phyloP scores from a whole-genome alignment of 306 rosid genomes.

The Ormosia emarginata region DNA sequence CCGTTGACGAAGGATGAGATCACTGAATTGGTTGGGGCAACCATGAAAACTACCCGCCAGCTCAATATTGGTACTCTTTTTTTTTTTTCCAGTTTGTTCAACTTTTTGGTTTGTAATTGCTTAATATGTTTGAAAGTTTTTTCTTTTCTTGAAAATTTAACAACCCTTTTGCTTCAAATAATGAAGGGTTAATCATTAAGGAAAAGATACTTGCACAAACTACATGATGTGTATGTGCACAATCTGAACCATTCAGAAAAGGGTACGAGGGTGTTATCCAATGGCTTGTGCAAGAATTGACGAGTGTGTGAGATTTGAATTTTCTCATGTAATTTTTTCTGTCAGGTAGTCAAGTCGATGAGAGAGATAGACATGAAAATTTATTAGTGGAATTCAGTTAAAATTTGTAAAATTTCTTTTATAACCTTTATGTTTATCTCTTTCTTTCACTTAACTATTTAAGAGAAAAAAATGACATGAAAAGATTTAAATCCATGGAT shows the following conservation, averaged over 20 bases:
- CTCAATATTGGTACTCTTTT: conserved; percentile 38
- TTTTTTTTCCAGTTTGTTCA: neutral
- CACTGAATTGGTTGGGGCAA: conserved; percentile 32
- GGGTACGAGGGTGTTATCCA: neutral
- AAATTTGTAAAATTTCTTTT: too few species aligned
- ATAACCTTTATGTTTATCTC: too few species aligned
- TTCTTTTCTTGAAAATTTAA: neutral
- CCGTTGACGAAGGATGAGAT: conserved; percentile 63
- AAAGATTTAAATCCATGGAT: too few species aligned
- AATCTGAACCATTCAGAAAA: neutral
- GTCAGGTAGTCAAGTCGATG: too few species aligned
- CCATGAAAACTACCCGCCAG: conserved; percentile 44
- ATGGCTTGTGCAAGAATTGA: too few species aligned
- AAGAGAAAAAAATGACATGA: too few species aligned
- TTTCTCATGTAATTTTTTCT: too few species aligned
- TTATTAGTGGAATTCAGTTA: too few species aligned
- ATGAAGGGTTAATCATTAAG: neutral
- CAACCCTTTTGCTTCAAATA: neutral
- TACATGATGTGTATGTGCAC: neutral
- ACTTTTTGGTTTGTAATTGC: neutral
- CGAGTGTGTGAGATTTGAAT: too few species aligned
- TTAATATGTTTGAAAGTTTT: neutral
- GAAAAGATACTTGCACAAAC: neutral
- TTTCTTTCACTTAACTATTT: too few species aligned
- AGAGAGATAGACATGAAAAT: too few species aligned